phyloP scores from a whole-genome alignment of 495 filamentous ascomycete genomes.

The Immersiella caudata region DNA sequence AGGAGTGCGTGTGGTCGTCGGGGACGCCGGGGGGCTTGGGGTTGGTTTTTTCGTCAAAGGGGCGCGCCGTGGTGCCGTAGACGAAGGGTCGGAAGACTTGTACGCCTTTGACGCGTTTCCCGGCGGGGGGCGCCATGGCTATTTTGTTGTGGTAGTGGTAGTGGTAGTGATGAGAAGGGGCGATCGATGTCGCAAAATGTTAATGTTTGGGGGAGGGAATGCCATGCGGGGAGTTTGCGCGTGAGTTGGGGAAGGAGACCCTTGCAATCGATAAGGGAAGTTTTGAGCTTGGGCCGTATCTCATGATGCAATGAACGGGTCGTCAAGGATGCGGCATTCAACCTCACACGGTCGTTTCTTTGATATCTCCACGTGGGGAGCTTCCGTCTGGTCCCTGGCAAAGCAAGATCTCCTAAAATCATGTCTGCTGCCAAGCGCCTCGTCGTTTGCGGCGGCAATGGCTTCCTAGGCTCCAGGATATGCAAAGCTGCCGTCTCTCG shows the following conservation, averaged over 20 bases:
- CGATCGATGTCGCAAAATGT: not conserved
- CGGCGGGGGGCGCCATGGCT: slow-evolving; percentile 56
- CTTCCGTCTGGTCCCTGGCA: not conserved
- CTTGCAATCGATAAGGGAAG: slow-evolving; percentile 14
- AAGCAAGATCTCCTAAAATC: not conserved
- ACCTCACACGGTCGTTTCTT: not conserved
- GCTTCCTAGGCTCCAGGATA: slow-evolving; percentile 93
- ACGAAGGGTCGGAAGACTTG: slow-evolving; percentile 79
- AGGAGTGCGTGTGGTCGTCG: slow-evolving; percentile 90
- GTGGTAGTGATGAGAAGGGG: not conserved
- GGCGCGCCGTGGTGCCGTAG: slow-evolving; percentile 76
- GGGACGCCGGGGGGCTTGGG: slow-evolving; percentile 67
- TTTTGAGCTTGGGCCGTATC: slow-evolving; percentile 19
- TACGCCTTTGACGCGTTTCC: slow-evolving; percentile 66
- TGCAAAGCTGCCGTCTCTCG: slow-evolving; percentile 81
- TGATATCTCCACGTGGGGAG: not conserved
- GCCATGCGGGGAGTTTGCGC: not conserved
- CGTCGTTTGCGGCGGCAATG: slow-evolving; percentile 90
- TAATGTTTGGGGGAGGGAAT: not conserved
- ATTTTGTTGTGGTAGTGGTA: not conserved
- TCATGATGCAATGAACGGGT: slow-evolving; percentile 17
- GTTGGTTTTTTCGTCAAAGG: slow-evolving; percentile 64
- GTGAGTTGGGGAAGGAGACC: not conserved
- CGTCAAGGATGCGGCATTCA: not conserved
- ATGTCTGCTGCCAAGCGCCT: slow-evolving; percentile 63